A percentile compares a stretch with the other conserved stretches of the same genome.
Conservation (phyloP, 176 grass and related monocot species). For the Tillandsia fasciculata region DNA sequence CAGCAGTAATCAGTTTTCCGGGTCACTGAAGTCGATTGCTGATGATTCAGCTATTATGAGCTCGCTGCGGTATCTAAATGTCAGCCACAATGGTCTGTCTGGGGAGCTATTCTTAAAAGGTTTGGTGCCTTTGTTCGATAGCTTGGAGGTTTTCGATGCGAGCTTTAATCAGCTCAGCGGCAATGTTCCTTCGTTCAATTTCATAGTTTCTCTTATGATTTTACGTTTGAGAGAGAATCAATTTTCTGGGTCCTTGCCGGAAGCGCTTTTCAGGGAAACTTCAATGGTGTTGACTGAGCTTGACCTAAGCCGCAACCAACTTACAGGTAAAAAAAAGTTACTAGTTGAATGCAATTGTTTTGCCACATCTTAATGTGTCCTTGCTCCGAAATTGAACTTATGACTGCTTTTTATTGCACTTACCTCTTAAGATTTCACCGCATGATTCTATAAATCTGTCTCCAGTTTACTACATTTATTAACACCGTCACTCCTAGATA, state of each 20-base stretch:
- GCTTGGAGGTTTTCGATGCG: constrained; percentile 78
- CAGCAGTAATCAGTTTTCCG: constrained; percentile 63
- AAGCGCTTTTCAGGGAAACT: constrained; percentile 64
- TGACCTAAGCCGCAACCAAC: constrained; percentile 82
- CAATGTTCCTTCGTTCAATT: constrained; percentile 73
- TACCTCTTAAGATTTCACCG: neutral
- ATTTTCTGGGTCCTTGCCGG: constrained; percentile 70
- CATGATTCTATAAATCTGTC: neutral
- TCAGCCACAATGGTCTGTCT: constrained; percentile 66
- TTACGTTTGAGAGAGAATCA: constrained; percentile 56
- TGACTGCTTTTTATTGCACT: neutral
- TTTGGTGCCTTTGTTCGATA: constrained; percentile 59
- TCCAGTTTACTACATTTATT: too few species aligned
- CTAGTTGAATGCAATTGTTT: neutral
- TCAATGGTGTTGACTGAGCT: constrained; percentile 81
- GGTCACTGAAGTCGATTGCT: constrained; percentile 47
- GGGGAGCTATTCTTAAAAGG: constrained; percentile 63
- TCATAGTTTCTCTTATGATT: constrained; percentile 74
- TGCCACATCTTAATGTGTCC: neutral
- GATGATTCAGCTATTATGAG: constrained; percentile 48
- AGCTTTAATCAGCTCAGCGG: constrained; percentile 70
- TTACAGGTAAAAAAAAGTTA: constrained; percentile 44
- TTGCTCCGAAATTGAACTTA: neutral
- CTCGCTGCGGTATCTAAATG: constrained; percentile 60
- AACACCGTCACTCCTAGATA: too few species aligned